phyloP scores from a whole-genome alignment of 768 basidiomycete species.

The Pleurotus eryngii region DNA sequence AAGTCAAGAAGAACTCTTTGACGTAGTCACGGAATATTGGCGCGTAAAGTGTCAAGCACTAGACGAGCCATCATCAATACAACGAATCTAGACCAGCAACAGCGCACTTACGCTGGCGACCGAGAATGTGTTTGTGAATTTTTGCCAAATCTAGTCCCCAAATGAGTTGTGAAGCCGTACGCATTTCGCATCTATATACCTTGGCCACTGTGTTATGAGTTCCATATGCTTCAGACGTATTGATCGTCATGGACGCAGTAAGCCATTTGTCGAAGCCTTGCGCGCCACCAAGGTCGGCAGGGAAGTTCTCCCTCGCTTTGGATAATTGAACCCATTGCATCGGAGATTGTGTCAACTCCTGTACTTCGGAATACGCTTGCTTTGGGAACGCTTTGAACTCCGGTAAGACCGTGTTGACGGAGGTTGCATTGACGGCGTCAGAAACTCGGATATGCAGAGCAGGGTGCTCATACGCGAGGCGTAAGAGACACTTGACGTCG shows the following conservation, averaged over 20 bases:
- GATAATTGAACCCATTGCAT: slow-evolving; percentile 52
- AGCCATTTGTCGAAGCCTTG: slow-evolving; percentile 72
- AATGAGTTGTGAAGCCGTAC: background rate
- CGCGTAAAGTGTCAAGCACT: slow-evolving; percentile 46
- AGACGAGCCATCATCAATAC: background rate
- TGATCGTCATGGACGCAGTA: slow-evolving; percentile 56
- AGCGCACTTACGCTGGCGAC: slow-evolving; percentile 41
- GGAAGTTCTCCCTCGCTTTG: slow-evolving; percentile 52
- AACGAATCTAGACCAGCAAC: background rate
- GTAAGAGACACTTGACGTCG: slow-evolving; percentile 46
- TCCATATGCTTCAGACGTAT: slow-evolving; percentile 67
- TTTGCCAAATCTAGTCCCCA: slow-evolving; percentile 66
- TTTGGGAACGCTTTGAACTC: slow-evolving; percentile 49
- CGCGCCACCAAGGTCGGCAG: slow-evolving; percentile 49
- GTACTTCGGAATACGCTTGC: slow-evolving; percentile 23
- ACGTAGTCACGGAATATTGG: slow-evolving; percentile 64
- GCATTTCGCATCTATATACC: slow-evolving; percentile 28
- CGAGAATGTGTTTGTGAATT: slow-evolving; percentile 55
- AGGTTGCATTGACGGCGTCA: slow-evolving; percentile 34
- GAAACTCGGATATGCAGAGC: slow-evolving; percentile 57
- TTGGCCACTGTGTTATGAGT: slow-evolving; percentile 70
- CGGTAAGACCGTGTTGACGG: slow-evolving; percentile 43
- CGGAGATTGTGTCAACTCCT: slow-evolving; percentile 37
- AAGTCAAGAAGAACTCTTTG: slow-evolving; percentile 56
- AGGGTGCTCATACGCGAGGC: slow-evolving; percentile 52